Evolutionary conservation across 495 filamentous ascomycete species (phyloP).

Genomic region (Hypoxylon fuscum): DNA sequence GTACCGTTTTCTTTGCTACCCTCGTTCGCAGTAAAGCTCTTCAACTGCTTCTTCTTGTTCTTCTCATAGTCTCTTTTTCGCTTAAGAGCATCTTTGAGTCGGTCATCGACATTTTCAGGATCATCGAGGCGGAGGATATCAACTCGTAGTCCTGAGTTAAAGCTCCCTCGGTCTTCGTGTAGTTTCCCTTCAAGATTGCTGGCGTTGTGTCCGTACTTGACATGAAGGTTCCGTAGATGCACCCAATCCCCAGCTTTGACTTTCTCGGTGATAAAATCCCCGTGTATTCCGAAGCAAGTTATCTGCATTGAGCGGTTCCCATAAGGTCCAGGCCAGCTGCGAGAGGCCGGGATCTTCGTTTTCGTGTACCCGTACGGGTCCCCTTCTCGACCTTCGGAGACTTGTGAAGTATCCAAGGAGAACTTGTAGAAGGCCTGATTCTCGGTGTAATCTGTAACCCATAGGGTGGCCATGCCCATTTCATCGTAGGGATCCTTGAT

Average conservation of each 20-base stretch:
- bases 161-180: conserved; percentile 64
- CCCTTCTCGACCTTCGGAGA: conserved; percentile 44
- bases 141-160: conserved; percentile 64
- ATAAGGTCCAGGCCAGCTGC: conserved; percentile 78
- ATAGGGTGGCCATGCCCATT: conserved; percentile 65
- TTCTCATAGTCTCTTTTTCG: conserved; percentile 71
- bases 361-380: conserved; percentile 48
- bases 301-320: conserved; percentile 79
- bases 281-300: conserved; percentile 76
- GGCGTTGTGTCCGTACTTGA: conserved; percentile 64
- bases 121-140: conserved; percentile 50
- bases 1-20: conserved; percentile 41
- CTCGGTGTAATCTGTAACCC: conserved; percentile 87
- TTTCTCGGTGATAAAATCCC: conserved; percentile 60
- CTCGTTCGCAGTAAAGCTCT: conserved; percentile 39
- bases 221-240: conserved; percentile 73
- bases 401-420: conserved; percentile 52
- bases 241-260: conserved; percentile 70
- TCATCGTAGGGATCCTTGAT: conserved; percentile 67
- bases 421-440: conserved; percentile 70
- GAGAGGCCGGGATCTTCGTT: not conserved
- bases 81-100: conserved; percentile 67
- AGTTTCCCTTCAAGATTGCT: conserved; percentile 76
- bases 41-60: conserved; percentile 58
- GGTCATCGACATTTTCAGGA: conserved; percentile 56